Evolutionary conservation across 139 green algal genomes (phyloP), one percentile per base, ranked within the genome.

Genomic region (Diplosphaera chodatii): DNA sequence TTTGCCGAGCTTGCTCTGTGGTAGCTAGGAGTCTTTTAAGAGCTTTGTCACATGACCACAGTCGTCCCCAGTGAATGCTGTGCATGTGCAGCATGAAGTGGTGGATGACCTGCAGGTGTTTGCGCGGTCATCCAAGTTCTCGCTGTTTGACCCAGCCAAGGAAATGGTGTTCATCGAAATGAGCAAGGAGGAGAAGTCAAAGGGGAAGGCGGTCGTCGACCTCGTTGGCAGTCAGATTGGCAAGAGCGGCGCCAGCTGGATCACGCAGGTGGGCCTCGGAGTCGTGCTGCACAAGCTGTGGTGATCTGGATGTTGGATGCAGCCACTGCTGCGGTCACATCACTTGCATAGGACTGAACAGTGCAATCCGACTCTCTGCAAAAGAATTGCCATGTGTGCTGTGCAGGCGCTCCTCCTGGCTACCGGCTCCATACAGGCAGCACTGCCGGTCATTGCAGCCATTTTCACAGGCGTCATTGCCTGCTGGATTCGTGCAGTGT

Each of bases 121-220:
- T 86, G 87, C 87, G 3, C 82, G 87, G 18, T 78, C 81, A 27
- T 70, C 80, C 78, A 94, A 94, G 80, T 94, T 91, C 80, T 84
- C 71, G 1, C 77, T 94, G 71, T 94, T 94, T 64, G 88, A 92
- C 73, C 88, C 89, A 0, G 85, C 88, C 55, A 93, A 94, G 78
- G 91, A 96, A 78, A 96, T 96, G 91, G 90, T 91, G 67, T 96
- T 93, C 87, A 96, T 96, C 32, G 82, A 89, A 70, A 87, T 91
- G 80, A 77, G 80, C 72, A 81, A 85, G n/a, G 87, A 95, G 48
- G 84, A 90, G 73, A 91, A 91, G 74, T 83, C 64, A 48, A 87
- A 89, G 72, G 91, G 91, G 65, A 96, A 96, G 77, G 90, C 91
- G 28, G 90, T 90, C 15, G 87, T 96, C 25, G 91, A 96, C 68